Conservation (phyloP, 768 basidiomycete species). For the Antrodiella citrinella region DNA sequence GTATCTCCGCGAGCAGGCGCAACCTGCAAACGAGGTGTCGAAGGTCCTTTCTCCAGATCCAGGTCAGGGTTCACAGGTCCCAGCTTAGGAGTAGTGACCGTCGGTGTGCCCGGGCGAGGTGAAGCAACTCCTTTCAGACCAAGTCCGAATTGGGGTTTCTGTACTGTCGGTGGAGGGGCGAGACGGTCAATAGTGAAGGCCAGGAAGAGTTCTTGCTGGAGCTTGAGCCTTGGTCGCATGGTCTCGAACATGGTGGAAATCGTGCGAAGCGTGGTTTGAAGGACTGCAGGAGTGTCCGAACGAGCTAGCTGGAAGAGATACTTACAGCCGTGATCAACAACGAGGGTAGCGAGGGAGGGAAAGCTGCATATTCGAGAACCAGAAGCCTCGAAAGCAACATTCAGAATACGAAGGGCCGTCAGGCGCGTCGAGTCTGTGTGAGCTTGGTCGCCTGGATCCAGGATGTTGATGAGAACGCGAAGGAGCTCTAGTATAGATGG, state of each 20-base stretch:
- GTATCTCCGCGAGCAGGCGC: conserved; percentile 82
- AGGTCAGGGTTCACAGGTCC: conserved; percentile 16
- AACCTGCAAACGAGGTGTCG: conserved; percentile 44
- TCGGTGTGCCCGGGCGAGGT: conserved; percentile 21
- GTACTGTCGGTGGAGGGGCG: conserved; percentile 41
- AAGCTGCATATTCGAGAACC: conserved; percentile 70
- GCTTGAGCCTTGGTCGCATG: conserved; percentile 77
- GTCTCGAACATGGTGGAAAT: conserved; percentile 86
- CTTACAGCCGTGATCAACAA: conserved; percentile 89
- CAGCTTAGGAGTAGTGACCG: conserved; percentile 34
- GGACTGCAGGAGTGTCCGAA: conserved; percentile 74
- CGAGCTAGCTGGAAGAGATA: conserved; percentile 95
- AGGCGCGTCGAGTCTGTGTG: conserved; percentile 95
- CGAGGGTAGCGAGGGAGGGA: conserved; percentile 66
- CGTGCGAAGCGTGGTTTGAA: conserved; percentile 75
- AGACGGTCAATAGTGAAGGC: conserved; percentile 91
- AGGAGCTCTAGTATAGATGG: conserved; percentile 90
- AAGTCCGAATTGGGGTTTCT: background rate
- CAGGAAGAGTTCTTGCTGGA: conserved; percentile 93
- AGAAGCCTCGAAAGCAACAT: conserved; percentile 79
- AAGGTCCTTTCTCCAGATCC: conserved; percentile 18
- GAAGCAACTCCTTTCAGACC: conserved; percentile 10
- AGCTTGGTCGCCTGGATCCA: conserved; percentile 90
- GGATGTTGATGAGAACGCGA: conserved; percentile 88
- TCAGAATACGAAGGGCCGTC: conserved; percentile 80